Evolutionary conservation across 441 rosid genomes (phyloP), one percentile per base, ranked within the genome.

Genomic region (Adansonia grandidieri): DNA sequence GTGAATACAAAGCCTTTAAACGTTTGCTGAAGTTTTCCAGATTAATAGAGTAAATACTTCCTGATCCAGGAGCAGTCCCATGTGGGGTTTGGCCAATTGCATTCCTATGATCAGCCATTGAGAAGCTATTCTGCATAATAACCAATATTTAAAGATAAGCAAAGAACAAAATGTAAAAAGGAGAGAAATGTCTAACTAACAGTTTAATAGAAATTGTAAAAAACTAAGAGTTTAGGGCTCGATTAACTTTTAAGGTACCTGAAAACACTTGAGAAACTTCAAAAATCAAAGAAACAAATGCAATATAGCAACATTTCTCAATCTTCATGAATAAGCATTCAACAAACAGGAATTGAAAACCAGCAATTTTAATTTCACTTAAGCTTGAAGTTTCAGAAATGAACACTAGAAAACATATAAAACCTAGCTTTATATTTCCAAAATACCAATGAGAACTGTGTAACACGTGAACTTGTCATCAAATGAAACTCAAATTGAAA

Each of bases 41-140:
- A 83, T 86, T 82, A 73, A 91, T 86, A 44, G 83, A 60, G 77
- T 91, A 91, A 8, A 83, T 13, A 76, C 76, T 84, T 45, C 82
- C 84, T 28, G 87, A 53, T 61, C 77, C 87, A 22, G 90, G 67
- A 78, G 89, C 83, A 77, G 77, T 74, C 69, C 90, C 90, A 61
- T 81, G 87, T 0, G 82, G 64, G 9, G 87, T 78, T 74, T 86
- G 88, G 14, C 82, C 82, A 76, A 68, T 83, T 17, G 85, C 89
- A 83, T 84, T 87, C 32, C 86, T 83, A 76, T 81, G 86, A 56
- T 88, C 94, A 65, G 85, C 87, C 93, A 90, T 89, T 66, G 17
- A 80, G 79, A 75, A 54, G 78, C 80, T 76, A 74, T 66, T 76
- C 80, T 58, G 80, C 7, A 66, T 10, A 28, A 45, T 48, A 3